A percentile compares a stretch with the other conserved stretches of the same genome.
These are phyloP conservation scores for Penicillium sp. DNA, from an alignment of 2,329 filamentous ascomycete species.

Conservation along the genomic window DNA sequence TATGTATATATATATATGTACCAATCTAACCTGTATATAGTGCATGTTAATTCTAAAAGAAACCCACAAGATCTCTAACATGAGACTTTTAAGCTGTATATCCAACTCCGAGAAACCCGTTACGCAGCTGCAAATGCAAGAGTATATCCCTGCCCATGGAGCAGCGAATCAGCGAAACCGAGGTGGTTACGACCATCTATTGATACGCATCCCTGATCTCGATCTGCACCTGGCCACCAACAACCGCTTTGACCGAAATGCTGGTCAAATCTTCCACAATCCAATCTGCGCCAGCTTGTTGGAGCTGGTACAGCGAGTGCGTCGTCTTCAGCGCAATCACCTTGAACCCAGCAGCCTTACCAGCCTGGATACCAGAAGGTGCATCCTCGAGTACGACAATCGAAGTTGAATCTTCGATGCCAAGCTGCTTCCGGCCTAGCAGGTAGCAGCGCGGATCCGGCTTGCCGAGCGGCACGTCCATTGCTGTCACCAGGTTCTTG, in stretches of 20 bases:
- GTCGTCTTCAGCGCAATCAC: constrained; percentile 85
- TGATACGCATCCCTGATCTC: constrained; percentile 63
- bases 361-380: constrained; percentile 78
- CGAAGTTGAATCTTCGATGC: constrained; percentile 47
- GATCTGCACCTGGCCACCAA: constrained; percentile 62
- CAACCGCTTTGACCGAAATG: constrained; percentile 60
- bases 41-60: background rate
- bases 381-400: constrained; percentile 86
- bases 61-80: background rate
- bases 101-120: background rate
- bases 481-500: constrained; percentile 68
- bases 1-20: background rate
- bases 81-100: background rate
- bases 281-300: constrained; percentile 80
- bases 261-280: constrained; percentile 77
- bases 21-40: background rate
- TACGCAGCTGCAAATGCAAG: background rate
- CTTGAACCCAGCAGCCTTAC: constrained; percentile 81
- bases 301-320: constrained; percentile 70
- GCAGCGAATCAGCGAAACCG: background rate
- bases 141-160: background rate
- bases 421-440: constrained; percentile 64
- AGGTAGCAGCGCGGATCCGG: constrained; percentile 74
- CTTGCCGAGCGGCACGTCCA: constrained; percentile 74
- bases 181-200: constrained; percentile 19